Evolutionary conservation across 176 grass and related monocot species (phyloP).

Genomic region (Panicum miliaceum): DNA sequence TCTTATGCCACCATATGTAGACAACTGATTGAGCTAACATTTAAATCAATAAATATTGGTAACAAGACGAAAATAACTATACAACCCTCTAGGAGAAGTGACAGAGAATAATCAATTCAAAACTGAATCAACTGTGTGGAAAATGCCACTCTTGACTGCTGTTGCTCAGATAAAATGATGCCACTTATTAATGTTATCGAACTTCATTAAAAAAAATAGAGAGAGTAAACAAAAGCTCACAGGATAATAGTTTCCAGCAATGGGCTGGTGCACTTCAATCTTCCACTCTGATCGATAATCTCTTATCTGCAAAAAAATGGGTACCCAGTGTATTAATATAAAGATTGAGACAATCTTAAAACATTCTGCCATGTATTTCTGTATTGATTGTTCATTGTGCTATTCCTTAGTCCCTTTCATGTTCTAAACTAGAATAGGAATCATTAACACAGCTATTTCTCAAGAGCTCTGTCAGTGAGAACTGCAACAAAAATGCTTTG

Average conservation of each 20-base stretch:
- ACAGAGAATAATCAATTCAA: background rate
- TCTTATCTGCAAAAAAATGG: slow-evolving; percentile 65
- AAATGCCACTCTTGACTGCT: background rate
- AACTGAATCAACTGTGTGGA: background rate
- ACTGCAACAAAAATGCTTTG: slow-evolving; percentile 10
- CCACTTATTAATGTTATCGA: slow-evolving; percentile 18
- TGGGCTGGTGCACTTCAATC: slow-evolving; percentile 85
- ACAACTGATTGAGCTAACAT: slow-evolving; percentile 9
- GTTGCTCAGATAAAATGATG: background rate
- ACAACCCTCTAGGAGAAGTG: background rate
- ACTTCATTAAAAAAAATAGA: slow-evolving; percentile 28
- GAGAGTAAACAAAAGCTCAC: slow-evolving; percentile 53
- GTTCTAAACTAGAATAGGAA: slow-evolving; percentile 11
- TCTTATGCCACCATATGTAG: background rate
- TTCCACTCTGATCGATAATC: slow-evolving; percentile 93
- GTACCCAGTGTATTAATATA: background rate
- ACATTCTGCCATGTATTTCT: background rate
- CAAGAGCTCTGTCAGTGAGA: background rate
- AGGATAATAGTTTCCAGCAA: slow-evolving; percentile 98
- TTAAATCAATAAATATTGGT: slow-evolving; percentile 30
- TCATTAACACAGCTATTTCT: slow-evolving; percentile 5
- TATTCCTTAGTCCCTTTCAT: background rate
- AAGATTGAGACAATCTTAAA: background rate
- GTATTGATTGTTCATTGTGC: slow-evolving; percentile 1
- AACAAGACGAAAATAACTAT: slow-evolving; percentile 37